phyloP scores from a whole-genome alignment of 1,284 basidiomycete genomes.

The Trametes polyzona region DNA sequence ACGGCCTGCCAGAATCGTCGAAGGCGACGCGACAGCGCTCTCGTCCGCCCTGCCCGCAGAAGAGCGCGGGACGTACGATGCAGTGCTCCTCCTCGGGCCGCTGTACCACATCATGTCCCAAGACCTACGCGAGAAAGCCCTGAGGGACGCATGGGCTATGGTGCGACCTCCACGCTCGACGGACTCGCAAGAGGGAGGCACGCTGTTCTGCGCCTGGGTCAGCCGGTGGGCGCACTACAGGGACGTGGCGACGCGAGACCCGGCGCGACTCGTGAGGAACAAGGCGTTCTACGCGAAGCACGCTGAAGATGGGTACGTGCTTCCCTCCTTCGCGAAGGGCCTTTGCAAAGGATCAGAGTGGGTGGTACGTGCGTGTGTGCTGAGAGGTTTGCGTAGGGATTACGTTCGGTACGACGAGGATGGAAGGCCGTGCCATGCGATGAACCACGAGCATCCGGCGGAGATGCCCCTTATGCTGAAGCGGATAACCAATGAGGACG shows the following conservation, averaged over 20 bases:
- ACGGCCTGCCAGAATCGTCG: slow-evolving; percentile 16
- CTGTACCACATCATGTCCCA: slow-evolving; percentile 24
- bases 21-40: slow-evolving; percentile 20
- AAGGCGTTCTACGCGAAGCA: slow-evolving; percentile 19
- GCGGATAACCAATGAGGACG: slow-evolving; percentile 8
- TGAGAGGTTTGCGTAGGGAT: not conserved
- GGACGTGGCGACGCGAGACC: slow-evolving; percentile 19
- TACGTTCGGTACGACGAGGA: slow-evolving; percentile 16
- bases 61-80: slow-evolving; percentile 21
- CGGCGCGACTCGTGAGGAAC: slow-evolving; percentile 8
- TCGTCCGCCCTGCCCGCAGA: slow-evolving; percentile 7
- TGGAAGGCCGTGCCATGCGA: slow-evolving; percentile 16
- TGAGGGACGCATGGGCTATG: slow-evolving; percentile 22
- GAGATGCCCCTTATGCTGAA: slow-evolving; percentile 20
- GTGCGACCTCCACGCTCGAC: not conserved
- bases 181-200: not conserved
- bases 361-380: not conserved
- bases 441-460: slow-evolving; percentile 24
- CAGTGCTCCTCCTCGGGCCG: slow-evolving; percentile 25
- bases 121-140: slow-evolving; percentile 16
- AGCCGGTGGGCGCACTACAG: slow-evolving; percentile 26
- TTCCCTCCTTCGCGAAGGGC: not conserved
- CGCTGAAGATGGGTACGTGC: slow-evolving; percentile 17
- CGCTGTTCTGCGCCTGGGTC: slow-evolving; percentile 23
- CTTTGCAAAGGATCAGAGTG: not conserved